Evolutionary conservation across 108 stramenopile genomes (phyloP).

Genomic region (Nitzschia sp.): DNA sequence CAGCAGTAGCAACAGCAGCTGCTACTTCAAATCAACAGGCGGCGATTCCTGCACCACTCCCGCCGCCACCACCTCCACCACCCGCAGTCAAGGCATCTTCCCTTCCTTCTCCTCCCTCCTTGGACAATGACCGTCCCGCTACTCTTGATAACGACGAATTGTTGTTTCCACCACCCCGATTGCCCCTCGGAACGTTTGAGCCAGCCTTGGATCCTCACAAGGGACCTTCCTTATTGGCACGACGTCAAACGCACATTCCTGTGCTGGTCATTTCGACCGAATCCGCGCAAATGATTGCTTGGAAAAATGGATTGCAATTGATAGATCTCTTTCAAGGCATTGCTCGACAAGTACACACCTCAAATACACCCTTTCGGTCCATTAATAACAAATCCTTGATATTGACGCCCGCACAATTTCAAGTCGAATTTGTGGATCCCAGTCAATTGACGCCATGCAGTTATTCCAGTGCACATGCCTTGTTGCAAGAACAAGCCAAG

Average conservation of each 20-base stretch:
- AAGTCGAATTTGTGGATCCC: slow-evolving; percentile 52
- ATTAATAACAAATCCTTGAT: slow-evolving; percentile 45
- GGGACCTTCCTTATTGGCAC: slow-evolving; percentile 38
- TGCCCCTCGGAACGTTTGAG: slow-evolving; percentile 10
- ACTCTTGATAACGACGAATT: neutral
- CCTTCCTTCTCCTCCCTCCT: neutral
- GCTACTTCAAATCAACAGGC: neutral
- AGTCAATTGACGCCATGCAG: slow-evolving; percentile 14
- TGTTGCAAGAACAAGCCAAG: slow-evolving; percentile 40
- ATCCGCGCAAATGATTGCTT: slow-evolving; percentile 60
- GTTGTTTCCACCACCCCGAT: neutral
- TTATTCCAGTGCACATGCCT: slow-evolving; percentile 33
- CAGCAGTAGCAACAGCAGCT: neutral
- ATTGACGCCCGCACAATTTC: slow-evolving; percentile 49
- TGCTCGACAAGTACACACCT: slow-evolving; percentile 19
- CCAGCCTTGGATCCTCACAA: slow-evolving; percentile 5
- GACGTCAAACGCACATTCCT: slow-evolving; percentile 69
- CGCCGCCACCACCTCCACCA: slow-evolving; percentile 18
- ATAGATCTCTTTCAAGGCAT: slow-evolving; percentile 65
- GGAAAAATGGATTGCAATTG: slow-evolving; percentile 76
- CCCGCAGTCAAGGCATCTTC: slow-evolving; percentile 1
- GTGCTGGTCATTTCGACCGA: slow-evolving; percentile 79
- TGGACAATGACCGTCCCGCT: neutral
- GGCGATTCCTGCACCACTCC: neutral
- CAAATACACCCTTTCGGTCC: slow-evolving; percentile 73